These are phyloP conservation scores for Penicillium cataractarum DNA, from an alignment of 495 filamentous ascomycete species.

Conservation along the genomic window DNA sequence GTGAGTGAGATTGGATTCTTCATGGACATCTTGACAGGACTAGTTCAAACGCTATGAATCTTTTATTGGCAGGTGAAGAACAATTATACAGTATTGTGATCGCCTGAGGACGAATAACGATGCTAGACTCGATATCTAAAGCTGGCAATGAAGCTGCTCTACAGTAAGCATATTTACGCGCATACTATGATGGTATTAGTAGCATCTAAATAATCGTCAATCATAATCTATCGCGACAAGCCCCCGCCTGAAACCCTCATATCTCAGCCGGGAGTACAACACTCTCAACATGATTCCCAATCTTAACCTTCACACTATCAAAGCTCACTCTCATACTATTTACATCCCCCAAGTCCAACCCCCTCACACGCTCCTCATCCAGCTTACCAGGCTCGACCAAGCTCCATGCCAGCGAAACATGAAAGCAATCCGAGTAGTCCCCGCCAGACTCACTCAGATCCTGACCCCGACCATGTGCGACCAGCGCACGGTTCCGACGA, in stretches of 20 bases:
- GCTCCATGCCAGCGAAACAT: slow-evolving; percentile 82
- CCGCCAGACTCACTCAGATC: slow-evolving; percentile 5
- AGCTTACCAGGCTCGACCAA: slow-evolving; percentile 41
- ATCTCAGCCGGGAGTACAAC: slow-evolving; percentile 42
- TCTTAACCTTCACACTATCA: slow-evolving; percentile 66
- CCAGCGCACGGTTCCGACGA: slow-evolving; percentile 9
- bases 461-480: not conserved
- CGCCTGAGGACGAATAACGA: not conserved
- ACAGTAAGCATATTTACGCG: not conserved
- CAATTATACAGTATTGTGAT: not conserved
- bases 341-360: slow-evolving; percentile 34
- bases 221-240: not conserved
- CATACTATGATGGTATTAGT: not conserved
- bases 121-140: not conserved
- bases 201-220: not conserved
- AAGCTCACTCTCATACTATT: slow-evolving; percentile 33
- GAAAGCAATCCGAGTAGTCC: slow-evolving; percentile 63
- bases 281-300: slow-evolving; percentile 71
- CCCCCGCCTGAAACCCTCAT: not conserved
- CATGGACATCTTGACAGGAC: not conserved
- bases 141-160: not conserved
- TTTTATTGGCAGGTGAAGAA: not conserved
- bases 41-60: not conserved
- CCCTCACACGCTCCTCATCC: slow-evolving; percentile 34
- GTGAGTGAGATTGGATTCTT: not conserved